Percentiles rank a stretch among this genome's conserved stretches.
Evolutionary conservation across 2,329 filamentous ascomycete genomes (phyloP).

Genomic region (Penicillium corylophilum): DNA sequence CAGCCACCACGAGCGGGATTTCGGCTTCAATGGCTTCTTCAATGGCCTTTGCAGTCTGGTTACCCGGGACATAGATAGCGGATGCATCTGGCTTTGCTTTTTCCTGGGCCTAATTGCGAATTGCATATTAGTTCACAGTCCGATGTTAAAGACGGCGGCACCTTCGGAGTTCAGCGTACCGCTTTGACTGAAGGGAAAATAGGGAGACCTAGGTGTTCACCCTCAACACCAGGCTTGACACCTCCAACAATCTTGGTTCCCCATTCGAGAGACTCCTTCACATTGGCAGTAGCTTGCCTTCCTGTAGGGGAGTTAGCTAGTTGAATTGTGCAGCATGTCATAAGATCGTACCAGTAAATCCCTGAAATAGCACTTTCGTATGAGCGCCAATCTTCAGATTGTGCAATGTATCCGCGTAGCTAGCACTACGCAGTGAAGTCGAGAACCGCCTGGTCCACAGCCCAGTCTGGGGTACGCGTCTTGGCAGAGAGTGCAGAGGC

Average conservation of each 20-base stretch:
- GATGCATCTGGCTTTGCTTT: conserved; percentile 73
- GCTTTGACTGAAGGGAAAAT: conserved; percentile 67
- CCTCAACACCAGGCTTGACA: conserved; percentile 68
- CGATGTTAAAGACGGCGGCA: no score
- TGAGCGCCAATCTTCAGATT: conserved; percentile 67
- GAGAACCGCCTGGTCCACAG: conserved; percentile 30
- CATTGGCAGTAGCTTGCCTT: conserved; percentile 65
- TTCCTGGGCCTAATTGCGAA: conserved; percentile 58
- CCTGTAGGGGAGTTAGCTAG: conserved; percentile 26
- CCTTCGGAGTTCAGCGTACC: conserved; percentile 35
- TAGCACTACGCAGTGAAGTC: conserved; percentile 26
- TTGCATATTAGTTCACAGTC: not conserved
- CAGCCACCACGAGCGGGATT: conserved; percentile 73
- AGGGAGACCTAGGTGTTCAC: conserved; percentile 71
- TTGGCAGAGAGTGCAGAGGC: conserved; percentile 22
- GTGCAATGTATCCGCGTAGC: conserved; percentile 61
- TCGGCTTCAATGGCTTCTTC: conserved; percentile 78
- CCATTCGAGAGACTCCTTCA: conserved; percentile 72
- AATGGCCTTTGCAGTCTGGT: conserved; percentile 69
- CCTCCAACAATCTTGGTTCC: conserved; percentile 79
- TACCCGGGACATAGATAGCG: conserved; percentile 76
- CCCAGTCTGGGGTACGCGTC: conserved; percentile 15
- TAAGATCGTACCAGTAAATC: conserved; percentile 59
- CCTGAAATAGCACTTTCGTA: conserved; percentile 68
- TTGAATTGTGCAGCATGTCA: not conserved